A percentile compares a stretch with the other conserved stretches of the same genome.
Evolutionary conservation across 169 alveolate genomes (phyloP).

Genomic region (Eimeria falciformis): DNA sequence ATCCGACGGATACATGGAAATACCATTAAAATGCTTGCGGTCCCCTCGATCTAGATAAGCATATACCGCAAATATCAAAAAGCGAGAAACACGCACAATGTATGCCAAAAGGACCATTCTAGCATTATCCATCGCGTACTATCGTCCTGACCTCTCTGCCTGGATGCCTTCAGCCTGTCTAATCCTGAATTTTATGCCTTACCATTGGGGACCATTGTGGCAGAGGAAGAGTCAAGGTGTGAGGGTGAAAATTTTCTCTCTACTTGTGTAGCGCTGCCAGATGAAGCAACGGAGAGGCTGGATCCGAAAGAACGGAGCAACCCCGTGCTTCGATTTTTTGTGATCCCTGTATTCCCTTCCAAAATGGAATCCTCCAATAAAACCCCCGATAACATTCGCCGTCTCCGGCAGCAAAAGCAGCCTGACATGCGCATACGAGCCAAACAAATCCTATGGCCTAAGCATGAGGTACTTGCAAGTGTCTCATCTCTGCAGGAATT

Average conservation of each 20-base stretch:
- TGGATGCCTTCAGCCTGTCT: too few relatives aligned
- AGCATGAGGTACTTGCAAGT: too few relatives aligned
- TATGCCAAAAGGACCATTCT: too few relatives aligned
- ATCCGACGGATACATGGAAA: not conserved
- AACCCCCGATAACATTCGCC: not conserved
- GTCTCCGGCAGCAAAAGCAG: slow-evolving; percentile 55
- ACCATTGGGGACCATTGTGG: not conserved
- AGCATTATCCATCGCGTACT: too few relatives aligned
- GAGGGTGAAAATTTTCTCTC: not conserved
- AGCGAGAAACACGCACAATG: too few relatives aligned
- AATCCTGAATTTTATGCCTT: too few relatives aligned
- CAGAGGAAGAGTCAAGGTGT: slow-evolving; percentile 7
- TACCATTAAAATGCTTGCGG: too few relatives aligned
- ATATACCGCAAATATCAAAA: too few relatives aligned
- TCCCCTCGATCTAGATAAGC: too few relatives aligned
- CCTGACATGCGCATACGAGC: not conserved
- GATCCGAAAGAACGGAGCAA: slow-evolving; percentile 7
- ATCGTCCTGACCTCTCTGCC: too few relatives aligned
- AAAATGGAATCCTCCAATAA: not conserved
- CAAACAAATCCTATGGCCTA: not conserved
- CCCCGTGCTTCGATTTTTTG: slow-evolving; percentile 26
- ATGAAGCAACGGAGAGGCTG: slow-evolving; percentile 10
- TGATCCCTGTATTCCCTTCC: slow-evolving; percentile 8
- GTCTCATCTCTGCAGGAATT: not conserved
- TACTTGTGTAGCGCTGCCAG: slow-evolving; percentile 21